These are phyloP conservation scores for Lyophyllum decastes DNA, from an alignment of 768 basidiomycete species.

Conservation along the genomic window DNA sequence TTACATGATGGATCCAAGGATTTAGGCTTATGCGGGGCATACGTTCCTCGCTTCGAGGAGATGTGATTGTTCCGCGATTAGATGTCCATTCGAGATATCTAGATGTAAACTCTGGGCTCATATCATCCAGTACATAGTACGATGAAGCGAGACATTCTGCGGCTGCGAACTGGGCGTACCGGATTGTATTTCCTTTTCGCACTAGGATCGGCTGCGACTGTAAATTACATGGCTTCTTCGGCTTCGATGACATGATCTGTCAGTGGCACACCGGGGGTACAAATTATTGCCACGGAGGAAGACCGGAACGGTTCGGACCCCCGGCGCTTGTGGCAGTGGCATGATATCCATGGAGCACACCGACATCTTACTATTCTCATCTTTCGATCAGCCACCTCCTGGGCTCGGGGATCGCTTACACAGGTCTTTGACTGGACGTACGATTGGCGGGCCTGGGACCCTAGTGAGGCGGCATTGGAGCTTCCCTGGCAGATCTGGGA, in stretches of 20 bases:
- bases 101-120: background rate
- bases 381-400: background rate
- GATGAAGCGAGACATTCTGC: background rate
- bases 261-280: background rate
- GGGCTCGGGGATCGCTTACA: background rate
- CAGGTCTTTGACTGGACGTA: background rate
- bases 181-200: background rate
- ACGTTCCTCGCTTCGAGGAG: background rate
- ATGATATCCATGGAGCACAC: background rate
- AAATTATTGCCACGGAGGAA: background rate
- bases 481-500: conserved; percentile 17
- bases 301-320: conserved; percentile 4
- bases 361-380: background rate
- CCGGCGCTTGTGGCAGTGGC: conserved; percentile 2
- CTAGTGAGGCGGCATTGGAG: conserved; percentile 1
- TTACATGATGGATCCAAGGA: background rate
- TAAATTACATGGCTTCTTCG: conserved; percentile 6
- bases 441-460: conserved; percentile 1
- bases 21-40: background rate
- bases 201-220: conserved; percentile 3
- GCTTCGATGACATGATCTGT: conserved; percentile 20
- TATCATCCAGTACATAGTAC: background rate
- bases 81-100: background rate
- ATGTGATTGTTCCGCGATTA: conserved; percentile 1
- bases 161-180: background rate